phyloP scores from a whole-genome alignment of 1,139 yeast genomes.

The Scheffersomyces segobiensis region DNA sequence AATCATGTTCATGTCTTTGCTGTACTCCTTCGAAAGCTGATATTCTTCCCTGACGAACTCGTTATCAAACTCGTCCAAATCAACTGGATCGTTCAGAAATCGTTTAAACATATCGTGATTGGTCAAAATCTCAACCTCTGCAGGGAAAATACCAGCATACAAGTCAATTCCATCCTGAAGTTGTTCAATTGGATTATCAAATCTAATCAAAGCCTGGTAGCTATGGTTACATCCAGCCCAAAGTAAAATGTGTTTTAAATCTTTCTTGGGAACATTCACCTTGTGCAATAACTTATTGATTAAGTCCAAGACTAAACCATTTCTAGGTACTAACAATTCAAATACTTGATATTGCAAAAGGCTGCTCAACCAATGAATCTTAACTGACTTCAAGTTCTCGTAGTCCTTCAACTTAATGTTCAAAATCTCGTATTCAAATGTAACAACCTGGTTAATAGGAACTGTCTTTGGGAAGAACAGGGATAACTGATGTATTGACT shows the following conservation, averaged over 20 bases:
- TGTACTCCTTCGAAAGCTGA: conserved; percentile 28
- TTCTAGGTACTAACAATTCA: conserved; percentile 69
- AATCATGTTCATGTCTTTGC: conserved; percentile 41
- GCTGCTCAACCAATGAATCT: conserved; percentile 62
- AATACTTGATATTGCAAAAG: conserved; percentile 65
- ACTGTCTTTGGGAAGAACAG: conserved; percentile 51
- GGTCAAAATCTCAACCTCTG: conserved; percentile 41
- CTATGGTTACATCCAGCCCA: conserved; percentile 55
- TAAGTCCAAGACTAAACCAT: conserved; percentile 58
- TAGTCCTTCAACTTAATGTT: conserved; percentile 73
- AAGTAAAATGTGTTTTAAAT: conserved; percentile 52
- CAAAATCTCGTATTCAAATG: conserved; percentile 73
- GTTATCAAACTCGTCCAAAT: conserved; percentile 26
- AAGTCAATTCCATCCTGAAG: conserved; percentile 37
- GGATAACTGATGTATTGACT: conserved; percentile 41
- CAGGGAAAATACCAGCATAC: conserved; percentile 47
- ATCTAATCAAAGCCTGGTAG: conserved; percentile 37
- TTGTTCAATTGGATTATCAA: conserved; percentile 37
- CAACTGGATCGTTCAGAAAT: conserved; percentile 20
- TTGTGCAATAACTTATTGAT: conserved; percentile 57
- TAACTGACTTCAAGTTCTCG: conserved; percentile 71
- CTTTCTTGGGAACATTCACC: conserved; percentile 51
- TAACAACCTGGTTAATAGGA: conserved; percentile 45
- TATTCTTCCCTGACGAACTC: conserved; percentile 26
- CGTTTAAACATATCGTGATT: conserved; percentile 40